These are phyloP conservation scores for Parathielavia hyrcaniae DNA, from an alignment of 495 filamentous ascomycete genomes.

Conservation along the genomic window DNA sequence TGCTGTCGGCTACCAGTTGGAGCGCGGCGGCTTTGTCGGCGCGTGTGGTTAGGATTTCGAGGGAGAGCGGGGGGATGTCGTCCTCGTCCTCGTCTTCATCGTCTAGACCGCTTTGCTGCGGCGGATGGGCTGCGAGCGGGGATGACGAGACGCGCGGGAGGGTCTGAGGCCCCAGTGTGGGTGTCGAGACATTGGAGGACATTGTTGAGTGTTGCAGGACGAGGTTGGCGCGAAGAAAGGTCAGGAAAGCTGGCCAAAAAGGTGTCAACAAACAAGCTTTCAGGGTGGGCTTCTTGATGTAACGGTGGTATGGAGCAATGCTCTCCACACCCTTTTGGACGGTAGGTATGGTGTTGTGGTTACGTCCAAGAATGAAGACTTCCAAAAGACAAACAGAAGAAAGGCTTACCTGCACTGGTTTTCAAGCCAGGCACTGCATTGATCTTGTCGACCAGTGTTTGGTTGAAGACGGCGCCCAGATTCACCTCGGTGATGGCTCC, in stretches of 20 bases:
- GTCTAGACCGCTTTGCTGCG: constrained; percentile 27
- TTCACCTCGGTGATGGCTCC: constrained; percentile 41
- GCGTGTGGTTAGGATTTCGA: constrained; percentile 31
- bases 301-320: constrained; percentile 2
- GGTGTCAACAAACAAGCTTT: constrained; percentile 8
- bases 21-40: constrained; percentile 40
- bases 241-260: constrained; percentile 46
- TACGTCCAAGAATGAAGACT: constrained; percentile 1
- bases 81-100: too few relatives aligned
- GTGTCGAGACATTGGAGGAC: constrained; percentile 38
- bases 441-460: constrained; percentile 41
- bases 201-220: constrained; percentile 44
- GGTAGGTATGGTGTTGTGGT: background rate
- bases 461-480: constrained; percentile 38
- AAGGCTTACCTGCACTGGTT: constrained; percentile 45
- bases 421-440: constrained; percentile 45
- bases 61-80: constrained; percentile 39
- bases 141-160: background rate
- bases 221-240: constrained; percentile 51
- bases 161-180: constrained; percentile 35
- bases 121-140: constrained; percentile 7
- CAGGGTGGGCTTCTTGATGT: constrained; percentile 1
- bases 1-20: constrained; percentile 41
- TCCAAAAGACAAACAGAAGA: background rate
- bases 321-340: background rate